phyloP scores from a whole-genome alignment of 352 stramenopile species.

The Pythium monospermum region DNA sequence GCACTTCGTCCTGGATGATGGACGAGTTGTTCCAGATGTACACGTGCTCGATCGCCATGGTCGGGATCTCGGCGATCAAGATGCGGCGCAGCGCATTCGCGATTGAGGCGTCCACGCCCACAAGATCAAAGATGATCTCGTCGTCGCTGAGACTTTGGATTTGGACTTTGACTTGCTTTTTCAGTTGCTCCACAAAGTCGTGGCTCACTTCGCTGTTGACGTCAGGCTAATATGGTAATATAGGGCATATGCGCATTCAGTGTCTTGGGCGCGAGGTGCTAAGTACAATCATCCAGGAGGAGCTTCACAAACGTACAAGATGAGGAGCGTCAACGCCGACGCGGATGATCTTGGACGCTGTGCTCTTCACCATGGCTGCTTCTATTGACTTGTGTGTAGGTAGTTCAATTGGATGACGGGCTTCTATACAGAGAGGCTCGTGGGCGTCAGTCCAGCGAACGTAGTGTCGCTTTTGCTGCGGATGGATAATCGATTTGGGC shows the following conservation, averaged over 20 bases:
- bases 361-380: slow-evolving; percentile 56
- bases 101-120: slow-evolving; percentile 89
- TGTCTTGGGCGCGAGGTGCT: neutral
- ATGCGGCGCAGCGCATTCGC: slow-evolving; percentile 91
- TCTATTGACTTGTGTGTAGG: too few relatives aligned
- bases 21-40: slow-evolving; percentile 94
- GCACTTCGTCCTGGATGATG: slow-evolving; percentile 92
- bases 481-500: slow-evolving; percentile 17
- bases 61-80: slow-evolving; percentile 88
- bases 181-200: slow-evolving; percentile 78
- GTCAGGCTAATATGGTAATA: slow-evolving; percentile 47
- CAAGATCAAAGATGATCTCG: slow-evolving; percentile 90
- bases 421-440: too few relatives aligned
- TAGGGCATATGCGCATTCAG: neutral
- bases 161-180: slow-evolving; percentile 82
- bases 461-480: slow-evolving; percentile 14
- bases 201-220: slow-evolving; percentile 66
- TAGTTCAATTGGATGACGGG: too few relatives aligned
- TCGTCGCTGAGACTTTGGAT: slow-evolving; percentile 82
- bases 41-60: slow-evolving; percentile 92
- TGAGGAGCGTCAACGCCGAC: slow-evolving; percentile 73
- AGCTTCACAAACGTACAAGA: slow-evolving; percentile 46
- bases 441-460: too few relatives aligned
- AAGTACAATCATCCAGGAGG: neutral
- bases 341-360: slow-evolving; percentile 62